Conservation (phyloP, 108 stramenopile genomes). For the Bacterosira constricta region DNA sequence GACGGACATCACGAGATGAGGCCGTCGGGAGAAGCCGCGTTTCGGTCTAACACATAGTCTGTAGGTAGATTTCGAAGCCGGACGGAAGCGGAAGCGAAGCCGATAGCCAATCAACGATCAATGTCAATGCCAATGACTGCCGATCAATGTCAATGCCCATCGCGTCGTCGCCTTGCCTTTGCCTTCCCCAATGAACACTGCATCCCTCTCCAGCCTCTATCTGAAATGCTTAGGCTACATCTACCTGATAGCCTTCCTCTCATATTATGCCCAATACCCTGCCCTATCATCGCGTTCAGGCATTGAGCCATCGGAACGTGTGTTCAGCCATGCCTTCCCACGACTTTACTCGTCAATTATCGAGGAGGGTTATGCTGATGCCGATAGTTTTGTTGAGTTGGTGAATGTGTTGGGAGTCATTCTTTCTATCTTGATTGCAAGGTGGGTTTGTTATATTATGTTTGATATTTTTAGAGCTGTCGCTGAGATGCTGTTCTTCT, state of each 20-base stretch:
- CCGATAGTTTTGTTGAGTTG: constrained; percentile 46
- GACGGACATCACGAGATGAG: no score
- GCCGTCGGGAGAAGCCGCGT: no score
- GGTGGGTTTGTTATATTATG: not conserved
- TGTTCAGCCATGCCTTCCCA: constrained; percentile 21
- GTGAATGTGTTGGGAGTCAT: constrained; percentile 40
- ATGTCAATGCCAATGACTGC: not conserved
- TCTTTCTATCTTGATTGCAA: constrained; percentile 28
- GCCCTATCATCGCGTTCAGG: constrained; percentile 48
- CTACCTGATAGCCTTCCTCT: constrained; percentile 53
- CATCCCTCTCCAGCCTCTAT: constrained; percentile 13
- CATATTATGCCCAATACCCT: constrained; percentile 58
- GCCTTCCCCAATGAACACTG: not conserved
- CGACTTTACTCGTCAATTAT: constrained; percentile 9
- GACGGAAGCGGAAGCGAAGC: no score
- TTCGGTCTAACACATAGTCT: no score
- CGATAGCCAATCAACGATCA: not conserved
- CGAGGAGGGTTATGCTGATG: constrained; percentile 25
- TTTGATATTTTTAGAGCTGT: not conserved
- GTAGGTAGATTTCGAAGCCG: no score
- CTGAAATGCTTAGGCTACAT: constrained; percentile 28
- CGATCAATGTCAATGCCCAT: not conserved
- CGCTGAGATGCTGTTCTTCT: not conserved
- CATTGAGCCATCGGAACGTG: constrained; percentile 46
- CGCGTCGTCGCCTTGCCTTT: no score